Base-by-base conservation (phyloP, 352 stramenopile species). In the Phytophthora pisi region DNA sequence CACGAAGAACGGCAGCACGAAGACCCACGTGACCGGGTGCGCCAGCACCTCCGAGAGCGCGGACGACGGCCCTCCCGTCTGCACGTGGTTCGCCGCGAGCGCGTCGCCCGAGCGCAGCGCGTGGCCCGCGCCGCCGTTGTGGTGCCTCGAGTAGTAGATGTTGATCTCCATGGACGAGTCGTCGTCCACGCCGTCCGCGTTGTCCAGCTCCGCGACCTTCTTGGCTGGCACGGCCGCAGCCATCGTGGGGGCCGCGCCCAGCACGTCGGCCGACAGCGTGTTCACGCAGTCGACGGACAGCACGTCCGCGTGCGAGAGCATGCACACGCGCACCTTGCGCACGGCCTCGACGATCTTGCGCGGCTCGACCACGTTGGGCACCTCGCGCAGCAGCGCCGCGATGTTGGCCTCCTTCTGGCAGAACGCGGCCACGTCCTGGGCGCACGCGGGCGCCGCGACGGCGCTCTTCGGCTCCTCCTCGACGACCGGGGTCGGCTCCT, bases 1-100 rank as follows among this genome's bases (percentile, higher is more conserved):
- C 47, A 62, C 79, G 57, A 89, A 85, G 64, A 92, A 92, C 11
- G 84, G 84, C 45, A 92, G 63, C 51, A 89, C 74, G 1, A 84
- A 59, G 1, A 80, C 60, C 79, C 82, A 90, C 55, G 82, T 81
- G 24, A 82, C 50, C 23, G 74, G 75, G 45, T 72, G 69, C 1
- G n/a, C 64, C 38, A 71, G 46, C 51, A 58, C 68, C 36, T 71
- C 66, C 42, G 51, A 63, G 28, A 71, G 59, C 30, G 36, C 57
- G n/a, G 55, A 68, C 65, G 61, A 59, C 34, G 69, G 9, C 1
- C 54, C 60, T 58, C 52, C 56, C 6, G 67, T 62, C 54, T 78
- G 66, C 5, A 78, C 58, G 51, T 78, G 66, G 55, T 75, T 75
- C 5, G 59, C 64, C 18, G 57, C 60, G 34, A 76, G 28, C 0